phyloP scores from a whole-genome alignment of 192 early-diverging fungal genomes.

The Tieghemiomyces parasiticus region DNA sequence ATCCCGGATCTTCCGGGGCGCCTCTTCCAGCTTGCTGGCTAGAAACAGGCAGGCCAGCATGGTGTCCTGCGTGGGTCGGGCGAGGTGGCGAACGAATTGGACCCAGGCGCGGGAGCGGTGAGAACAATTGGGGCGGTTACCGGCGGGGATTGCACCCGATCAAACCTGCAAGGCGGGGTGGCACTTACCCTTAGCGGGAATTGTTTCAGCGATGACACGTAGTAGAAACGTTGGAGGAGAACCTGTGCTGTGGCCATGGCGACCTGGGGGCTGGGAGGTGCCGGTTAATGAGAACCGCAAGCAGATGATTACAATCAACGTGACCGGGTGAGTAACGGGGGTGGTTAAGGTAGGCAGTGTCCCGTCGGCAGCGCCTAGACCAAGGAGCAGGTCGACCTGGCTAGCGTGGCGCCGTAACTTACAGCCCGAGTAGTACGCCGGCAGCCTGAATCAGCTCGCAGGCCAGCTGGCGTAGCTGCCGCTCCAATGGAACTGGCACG shows the following conservation, averaged over 20 bases:
- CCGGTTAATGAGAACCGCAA: background rate
- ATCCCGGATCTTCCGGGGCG: slow-evolving; percentile 54
- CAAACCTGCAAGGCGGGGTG: no score
- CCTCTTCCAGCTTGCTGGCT: slow-evolving; percentile 72
- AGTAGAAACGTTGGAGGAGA: slow-evolving; percentile 88
- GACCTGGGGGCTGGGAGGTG: slow-evolving; percentile 60
- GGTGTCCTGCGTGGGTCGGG: slow-evolving; percentile 28
- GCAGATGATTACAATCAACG: background rate
- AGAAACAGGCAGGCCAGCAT: slow-evolving; percentile 59
- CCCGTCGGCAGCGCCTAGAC: no score
- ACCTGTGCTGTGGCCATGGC: slow-evolving; percentile 94
- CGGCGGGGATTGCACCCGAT: no score
- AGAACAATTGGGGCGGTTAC: background rate
- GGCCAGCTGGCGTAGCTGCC: slow-evolving; percentile 55
- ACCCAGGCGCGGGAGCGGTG: background rate
- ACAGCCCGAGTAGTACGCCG: slow-evolving; percentile 66
- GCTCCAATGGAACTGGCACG: slow-evolving; percentile 47
- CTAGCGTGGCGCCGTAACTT: no score
- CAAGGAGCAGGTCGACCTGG: no score
- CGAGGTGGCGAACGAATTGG: background rate
- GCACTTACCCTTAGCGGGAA: slow-evolving; percentile 46
- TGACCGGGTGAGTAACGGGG: no score
- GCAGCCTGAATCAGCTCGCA: slow-evolving; percentile 72
- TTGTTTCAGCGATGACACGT: slow-evolving; percentile 51
- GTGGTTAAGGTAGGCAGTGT: no score